Conservation (phyloP, 805 yeast genomes). For the Wickerhamiella kurtzmanii region DNA sequence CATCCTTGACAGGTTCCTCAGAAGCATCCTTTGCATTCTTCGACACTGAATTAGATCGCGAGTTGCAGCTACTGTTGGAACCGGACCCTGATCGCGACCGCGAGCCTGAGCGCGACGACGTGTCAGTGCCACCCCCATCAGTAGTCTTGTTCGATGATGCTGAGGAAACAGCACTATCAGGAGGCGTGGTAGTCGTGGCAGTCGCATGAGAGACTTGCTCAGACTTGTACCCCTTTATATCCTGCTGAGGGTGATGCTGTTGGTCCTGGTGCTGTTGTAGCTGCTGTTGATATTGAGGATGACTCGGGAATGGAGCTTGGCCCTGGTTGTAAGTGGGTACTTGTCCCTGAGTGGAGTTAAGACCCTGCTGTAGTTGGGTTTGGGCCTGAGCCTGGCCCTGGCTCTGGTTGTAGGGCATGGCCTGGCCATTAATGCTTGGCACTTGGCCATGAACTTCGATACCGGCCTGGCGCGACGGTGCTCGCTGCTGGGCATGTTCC, state of each 20-base stretch:
- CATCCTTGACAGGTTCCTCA: neutral
- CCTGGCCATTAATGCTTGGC: neutral
- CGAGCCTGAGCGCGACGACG: neutral
- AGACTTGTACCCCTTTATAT: neutral
- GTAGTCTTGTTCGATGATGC: neutral
- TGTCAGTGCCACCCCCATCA: neutral
- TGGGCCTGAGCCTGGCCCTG: neutral
- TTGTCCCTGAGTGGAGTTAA: no score
- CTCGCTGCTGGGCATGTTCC: neutral
- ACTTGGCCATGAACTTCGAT: neutral
- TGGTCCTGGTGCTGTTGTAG: neutral
- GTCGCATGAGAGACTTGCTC: neutral
- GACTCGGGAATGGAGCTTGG: neutral
- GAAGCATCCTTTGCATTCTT: neutral
- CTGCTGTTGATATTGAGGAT: neutral
- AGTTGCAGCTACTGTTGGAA: neutral
- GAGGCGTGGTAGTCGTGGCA: neutral
- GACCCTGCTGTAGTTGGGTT: no score
- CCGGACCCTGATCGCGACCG: neutral
- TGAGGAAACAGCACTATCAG: neutral
- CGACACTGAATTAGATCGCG: neutral
- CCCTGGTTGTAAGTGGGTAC: neutral
- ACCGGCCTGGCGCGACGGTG: neutral
- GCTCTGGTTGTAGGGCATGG: neutral
- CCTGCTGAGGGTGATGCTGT: neutral